Percentiles rank a stretch among this genome's conserved stretches.
Conservation (phyloP, 1,139 yeast species). For the Hyphopichia buzzinii region DNA sequence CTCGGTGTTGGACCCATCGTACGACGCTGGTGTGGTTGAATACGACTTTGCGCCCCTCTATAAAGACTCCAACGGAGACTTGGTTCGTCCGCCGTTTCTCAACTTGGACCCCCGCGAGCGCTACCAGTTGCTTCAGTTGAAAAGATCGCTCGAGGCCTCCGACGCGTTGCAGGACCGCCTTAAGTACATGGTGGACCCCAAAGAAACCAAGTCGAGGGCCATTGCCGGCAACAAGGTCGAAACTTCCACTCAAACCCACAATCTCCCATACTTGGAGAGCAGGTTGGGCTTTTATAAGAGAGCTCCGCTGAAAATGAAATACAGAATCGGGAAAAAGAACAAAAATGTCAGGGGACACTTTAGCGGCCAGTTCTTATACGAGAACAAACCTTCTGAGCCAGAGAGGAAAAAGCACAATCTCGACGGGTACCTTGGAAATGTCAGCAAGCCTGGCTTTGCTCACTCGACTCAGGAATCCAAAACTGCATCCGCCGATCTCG, state of each 20-base stretch:
- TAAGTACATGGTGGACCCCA: slow-evolving; percentile 42
- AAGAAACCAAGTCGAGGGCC: slow-evolving; percentile 31
- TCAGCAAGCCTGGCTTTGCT: slow-evolving; percentile 28
- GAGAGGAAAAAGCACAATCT: slow-evolving; percentile 14
- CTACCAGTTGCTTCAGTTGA: slow-evolving; percentile 40
- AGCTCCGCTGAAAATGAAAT: slow-evolving; percentile 8
- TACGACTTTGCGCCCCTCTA: slow-evolving; percentile 35
- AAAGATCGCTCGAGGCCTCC: slow-evolving; percentile 37
- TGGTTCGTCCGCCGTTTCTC: slow-evolving; percentile 47
- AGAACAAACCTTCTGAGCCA: slow-evolving; percentile 10
- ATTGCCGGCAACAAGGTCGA: slow-evolving; percentile 27
- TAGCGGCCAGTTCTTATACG: slow-evolving; percentile 39
- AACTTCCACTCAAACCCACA: slow-evolving; percentile 44
- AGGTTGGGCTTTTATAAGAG: slow-evolving; percentile 20
- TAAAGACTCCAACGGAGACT: slow-evolving; percentile 36
- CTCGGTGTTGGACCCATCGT: slow-evolving; percentile 4
- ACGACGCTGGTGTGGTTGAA: no score
- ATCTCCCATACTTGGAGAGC: slow-evolving; percentile 26
- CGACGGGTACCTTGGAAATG: slow-evolving; percentile 31
- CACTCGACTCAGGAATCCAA: slow-evolving; percentile 1
- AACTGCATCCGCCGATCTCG: neutral
- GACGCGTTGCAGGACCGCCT: slow-evolving; percentile 30
- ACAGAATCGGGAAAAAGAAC: slow-evolving; percentile 14
- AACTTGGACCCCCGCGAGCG: slow-evolving; percentile 46
- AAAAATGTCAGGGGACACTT: slow-evolving; percentile 24